phyloP scores from a whole-genome alignment of 2,329 filamentous ascomycete species.

The Colletotrichum chlorophyti region DNA sequence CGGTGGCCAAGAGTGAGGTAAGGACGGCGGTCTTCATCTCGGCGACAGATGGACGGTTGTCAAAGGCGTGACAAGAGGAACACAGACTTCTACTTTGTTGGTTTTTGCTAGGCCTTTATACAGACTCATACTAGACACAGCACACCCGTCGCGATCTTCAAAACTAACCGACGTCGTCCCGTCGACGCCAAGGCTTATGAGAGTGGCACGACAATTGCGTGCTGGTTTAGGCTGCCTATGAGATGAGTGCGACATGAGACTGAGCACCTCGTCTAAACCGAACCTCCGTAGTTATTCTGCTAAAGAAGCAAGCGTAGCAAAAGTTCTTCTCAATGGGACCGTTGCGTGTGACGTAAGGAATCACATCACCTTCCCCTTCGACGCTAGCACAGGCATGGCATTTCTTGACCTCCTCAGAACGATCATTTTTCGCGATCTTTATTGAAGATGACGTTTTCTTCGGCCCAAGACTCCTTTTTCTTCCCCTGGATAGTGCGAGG shows the following conservation, averaged over 20 bases:
- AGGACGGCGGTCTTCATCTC: conserved; percentile 12
- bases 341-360: conserved; percentile 9
- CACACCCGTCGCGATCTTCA: not conserved
- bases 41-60: not conserved
- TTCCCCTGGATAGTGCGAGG: too few species aligned
- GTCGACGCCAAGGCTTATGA: conserved; percentile 7
- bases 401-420: not conserved
- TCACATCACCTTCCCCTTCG: conserved; percentile 9
- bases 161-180: not conserved
- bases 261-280: not conserved
- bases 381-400: conserved; percentile 22
- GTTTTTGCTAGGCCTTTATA: not conserved
- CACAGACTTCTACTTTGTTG: not conserved
- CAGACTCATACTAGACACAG: not conserved
- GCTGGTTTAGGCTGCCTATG: not conserved
- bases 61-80: not conserved
- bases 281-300: not conserved
- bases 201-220: conserved; percentile 5
- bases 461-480: not conserved
- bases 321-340: not conserved
- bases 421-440: not conserved
- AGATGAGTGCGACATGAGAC: not conserved
- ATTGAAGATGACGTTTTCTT: conserved; percentile 3
- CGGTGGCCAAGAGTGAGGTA: not conserved
- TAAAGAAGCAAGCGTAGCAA: not conserved